These are phyloP conservation scores for Suillus weaverae DNA, from an alignment of 768 basidiomycete species.

Conservation along the genomic window DNA sequence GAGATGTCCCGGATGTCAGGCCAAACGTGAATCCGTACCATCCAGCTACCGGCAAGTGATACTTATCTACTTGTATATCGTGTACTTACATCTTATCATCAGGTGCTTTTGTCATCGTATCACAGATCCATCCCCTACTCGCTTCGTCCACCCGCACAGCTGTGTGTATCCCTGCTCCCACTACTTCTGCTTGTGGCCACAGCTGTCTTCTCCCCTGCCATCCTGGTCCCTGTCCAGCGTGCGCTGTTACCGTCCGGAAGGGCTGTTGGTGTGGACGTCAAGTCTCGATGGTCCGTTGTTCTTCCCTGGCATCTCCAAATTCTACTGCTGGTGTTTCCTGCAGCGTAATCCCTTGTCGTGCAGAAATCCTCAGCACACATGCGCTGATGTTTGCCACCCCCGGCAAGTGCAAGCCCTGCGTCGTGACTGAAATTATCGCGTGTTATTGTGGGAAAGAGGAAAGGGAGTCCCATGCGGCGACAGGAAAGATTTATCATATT, in stretches of 20 bases:
- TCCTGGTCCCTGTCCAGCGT: slow-evolving; percentile 96
- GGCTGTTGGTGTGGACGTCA: slow-evolving; percentile 76
- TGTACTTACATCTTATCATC: slow-evolving; percentile 13
- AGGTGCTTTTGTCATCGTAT: slow-evolving; percentile 85
- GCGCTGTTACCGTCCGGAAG: slow-evolving; percentile 71
- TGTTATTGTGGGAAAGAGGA: slow-evolving; percentile 84
- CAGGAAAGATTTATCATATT: slow-evolving; percentile 33
- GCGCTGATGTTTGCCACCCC: slow-evolving; percentile 69
- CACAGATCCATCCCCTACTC: slow-evolving; percentile 66
- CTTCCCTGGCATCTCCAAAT: slow-evolving; percentile 22
- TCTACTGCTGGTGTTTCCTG: slow-evolving; percentile 31
- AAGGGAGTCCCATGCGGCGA: slow-evolving; percentile 65
- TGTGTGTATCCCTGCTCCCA: slow-evolving; percentile 63
- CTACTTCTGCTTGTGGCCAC: slow-evolving; percentile 61
- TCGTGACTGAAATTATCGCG: slow-evolving; percentile 45
- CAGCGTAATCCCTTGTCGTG: slow-evolving; percentile 53
- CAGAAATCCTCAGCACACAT: slow-evolving; percentile 68
- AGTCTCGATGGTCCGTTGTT: slow-evolving; percentile 58
- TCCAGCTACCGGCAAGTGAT: slow-evolving; percentile 37
- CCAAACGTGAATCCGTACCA: slow-evolving; percentile 55
- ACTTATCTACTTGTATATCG: not conserved
- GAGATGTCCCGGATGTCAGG: slow-evolving; percentile 94
- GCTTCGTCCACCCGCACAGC: slow-evolving; percentile 73
- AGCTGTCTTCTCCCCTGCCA: slow-evolving; percentile 72
- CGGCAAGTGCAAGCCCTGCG: slow-evolving; percentile 70